These are phyloP conservation scores for Penicillium atrosanguineum DNA, from an alignment of 495 filamentous ascomycete genomes.

Conservation along the genomic window DNA sequence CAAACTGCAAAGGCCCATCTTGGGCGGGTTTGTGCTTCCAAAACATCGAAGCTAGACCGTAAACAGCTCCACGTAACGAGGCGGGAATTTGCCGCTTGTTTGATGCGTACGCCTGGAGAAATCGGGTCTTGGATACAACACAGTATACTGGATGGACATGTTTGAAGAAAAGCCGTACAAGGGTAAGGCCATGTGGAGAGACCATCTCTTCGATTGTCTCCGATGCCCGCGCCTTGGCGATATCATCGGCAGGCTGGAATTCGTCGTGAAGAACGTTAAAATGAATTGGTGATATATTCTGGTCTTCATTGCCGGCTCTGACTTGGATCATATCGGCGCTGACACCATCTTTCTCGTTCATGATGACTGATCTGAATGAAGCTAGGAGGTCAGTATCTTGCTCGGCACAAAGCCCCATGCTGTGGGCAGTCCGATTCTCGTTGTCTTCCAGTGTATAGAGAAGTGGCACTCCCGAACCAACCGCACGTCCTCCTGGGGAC, in stretches of 20 bases:
- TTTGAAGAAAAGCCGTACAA: constrained; percentile 19
- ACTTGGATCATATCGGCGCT: constrained; percentile 18
- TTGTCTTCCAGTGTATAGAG: constrained; percentile 15
- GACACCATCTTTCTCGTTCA: constrained; percentile 19
- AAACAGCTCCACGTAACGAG: constrained; percentile 16
- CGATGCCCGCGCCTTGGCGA: constrained; percentile 13
- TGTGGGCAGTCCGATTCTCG: constrained; percentile 16
- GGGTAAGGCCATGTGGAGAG: constrained; percentile 5
- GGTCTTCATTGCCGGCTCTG: constrained; percentile 1
- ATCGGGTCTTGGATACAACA: constrained; percentile 15
- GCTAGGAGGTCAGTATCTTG: constrained; percentile 19
- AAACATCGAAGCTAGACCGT: constrained; percentile 20
- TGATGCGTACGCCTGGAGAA: constrained; percentile 5
- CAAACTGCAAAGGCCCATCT: background rate
- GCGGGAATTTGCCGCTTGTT: constrained; percentile 16
- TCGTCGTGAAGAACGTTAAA: constrained; percentile 17
- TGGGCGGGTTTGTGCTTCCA: constrained; percentile 12
- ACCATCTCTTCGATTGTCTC: constrained; percentile 18
- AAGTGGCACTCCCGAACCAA: background rate
- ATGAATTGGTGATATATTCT: constrained; percentile 13
- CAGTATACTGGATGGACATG: constrained; percentile 19
- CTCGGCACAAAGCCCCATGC: constrained; percentile 16
- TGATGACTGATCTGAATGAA: constrained; percentile 19
- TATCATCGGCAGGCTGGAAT: constrained; percentile 17
- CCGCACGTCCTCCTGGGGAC: background rate